Conservation (phyloP, 2,329 filamentous ascomycete genomes). For the Alternaria tenuissima region DNA sequence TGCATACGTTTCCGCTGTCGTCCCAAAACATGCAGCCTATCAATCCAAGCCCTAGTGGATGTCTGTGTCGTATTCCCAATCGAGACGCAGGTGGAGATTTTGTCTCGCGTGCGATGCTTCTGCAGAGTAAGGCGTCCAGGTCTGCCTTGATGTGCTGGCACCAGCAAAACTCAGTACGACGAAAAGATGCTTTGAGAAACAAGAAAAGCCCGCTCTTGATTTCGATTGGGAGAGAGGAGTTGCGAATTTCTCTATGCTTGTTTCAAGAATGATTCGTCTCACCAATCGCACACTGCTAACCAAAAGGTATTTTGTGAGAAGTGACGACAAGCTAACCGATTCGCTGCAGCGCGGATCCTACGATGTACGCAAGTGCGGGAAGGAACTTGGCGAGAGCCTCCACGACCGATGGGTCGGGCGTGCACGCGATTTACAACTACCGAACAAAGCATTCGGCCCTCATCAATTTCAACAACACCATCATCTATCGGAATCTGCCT, state of each 20-base stretch:
- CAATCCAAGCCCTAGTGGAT: not conserved
- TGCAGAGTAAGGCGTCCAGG: not conserved
- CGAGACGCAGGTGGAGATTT: not conserved
- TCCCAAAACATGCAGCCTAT: not conserved
- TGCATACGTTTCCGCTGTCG: constrained; percentile 1
- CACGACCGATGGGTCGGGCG: constrained; percentile 13
- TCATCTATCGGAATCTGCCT: not conserved
- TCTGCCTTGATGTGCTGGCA: constrained; percentile 17
- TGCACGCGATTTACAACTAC: constrained; percentile 5
- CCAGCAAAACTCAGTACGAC: constrained; percentile 10
- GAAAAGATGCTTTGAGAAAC: not conserved
- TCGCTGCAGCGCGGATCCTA: constrained; percentile 5
- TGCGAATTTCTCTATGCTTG: not conserved
- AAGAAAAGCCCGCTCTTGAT: not conserved
- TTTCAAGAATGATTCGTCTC: not conserved
- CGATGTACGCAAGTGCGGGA: constrained; percentile 9
- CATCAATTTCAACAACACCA: not conserved
- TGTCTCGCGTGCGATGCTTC: not conserved
- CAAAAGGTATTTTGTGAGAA: not conserved
- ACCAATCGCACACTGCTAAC: not conserved
- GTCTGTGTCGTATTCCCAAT: not conserved
- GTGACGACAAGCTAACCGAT: not conserved
- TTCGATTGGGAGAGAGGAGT: not conserved
- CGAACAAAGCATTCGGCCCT: not conserved
- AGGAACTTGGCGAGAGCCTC: constrained; percentile 5